Evolutionary conservation across 179 eudicot species (phyloP).

Genomic region (Camellia oleifera): DNA sequence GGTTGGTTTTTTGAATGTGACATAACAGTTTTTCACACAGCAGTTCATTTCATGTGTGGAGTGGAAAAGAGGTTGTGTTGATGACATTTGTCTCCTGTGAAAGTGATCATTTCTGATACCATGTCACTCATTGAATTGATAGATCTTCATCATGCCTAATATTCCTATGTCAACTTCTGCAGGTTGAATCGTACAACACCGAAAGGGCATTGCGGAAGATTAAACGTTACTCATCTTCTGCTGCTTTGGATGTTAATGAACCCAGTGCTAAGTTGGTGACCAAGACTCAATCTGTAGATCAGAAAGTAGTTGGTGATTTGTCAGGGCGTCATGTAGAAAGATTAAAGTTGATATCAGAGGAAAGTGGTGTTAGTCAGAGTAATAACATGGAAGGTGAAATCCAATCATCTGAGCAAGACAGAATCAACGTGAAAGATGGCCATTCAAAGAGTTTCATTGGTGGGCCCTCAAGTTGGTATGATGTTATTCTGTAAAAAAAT

Average conservation of each 20-base stretch:
- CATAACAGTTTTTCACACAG: background rate
- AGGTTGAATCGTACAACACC: constrained; percentile 72
- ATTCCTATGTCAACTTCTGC: constrained; percentile 4
- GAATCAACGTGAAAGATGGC: constrained; percentile 26
- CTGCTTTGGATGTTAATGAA: constrained; percentile 21
- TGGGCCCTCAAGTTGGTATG: constrained; percentile 65
- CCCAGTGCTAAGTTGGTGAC: constrained; percentile 19
- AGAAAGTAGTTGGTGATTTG: constrained; percentile 22
- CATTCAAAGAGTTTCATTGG: constrained; percentile 33
- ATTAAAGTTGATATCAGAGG: constrained; percentile 26
- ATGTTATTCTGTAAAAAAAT: background rate
- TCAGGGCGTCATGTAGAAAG: constrained; percentile 28
- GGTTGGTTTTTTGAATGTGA: background rate
- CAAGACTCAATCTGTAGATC: constrained; percentile 14
- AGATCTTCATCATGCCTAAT: background rate
- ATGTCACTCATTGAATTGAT: background rate
- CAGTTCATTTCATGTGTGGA: background rate
- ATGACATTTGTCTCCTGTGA: background rate
- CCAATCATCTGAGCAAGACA: constrained; percentile 30
- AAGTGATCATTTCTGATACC: background rate
- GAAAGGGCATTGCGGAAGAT: constrained; percentile 66
- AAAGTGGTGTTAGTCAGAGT: constrained; percentile 21
- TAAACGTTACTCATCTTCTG: constrained; percentile 56
- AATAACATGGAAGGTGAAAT: constrained; percentile 41
- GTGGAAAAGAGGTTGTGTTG: background rate